A percentile compares a stretch with the other conserved stretches of the same genome.
These are phyloP conservation scores for Dendrostoma leiphaemia DNA, from an alignment of 2,329 filamentous ascomycete species.

Conservation along the genomic window DNA sequence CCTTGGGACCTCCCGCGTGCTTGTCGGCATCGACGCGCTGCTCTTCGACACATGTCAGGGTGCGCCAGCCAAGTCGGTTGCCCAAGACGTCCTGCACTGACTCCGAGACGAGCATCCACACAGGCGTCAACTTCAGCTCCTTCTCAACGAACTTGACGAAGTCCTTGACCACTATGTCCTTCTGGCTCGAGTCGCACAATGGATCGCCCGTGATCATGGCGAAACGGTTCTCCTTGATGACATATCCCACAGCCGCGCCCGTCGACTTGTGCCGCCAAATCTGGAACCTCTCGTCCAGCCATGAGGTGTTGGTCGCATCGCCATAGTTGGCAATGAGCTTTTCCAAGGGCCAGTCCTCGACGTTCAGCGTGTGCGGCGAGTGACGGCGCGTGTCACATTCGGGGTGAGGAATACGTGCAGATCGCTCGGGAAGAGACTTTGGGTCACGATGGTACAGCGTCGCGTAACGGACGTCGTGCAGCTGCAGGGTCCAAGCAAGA, in stretches of 20 bases:
- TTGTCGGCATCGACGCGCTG: constrained; percentile 81
- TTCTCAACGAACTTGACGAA: constrained; percentile 76
- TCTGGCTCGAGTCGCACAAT: constrained; percentile 77
- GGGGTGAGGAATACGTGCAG: constrained; percentile 72
- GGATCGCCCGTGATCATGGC: constrained; percentile 86
- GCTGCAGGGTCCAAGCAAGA: constrained; percentile 78
- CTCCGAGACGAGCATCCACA: constrained; percentile 87
- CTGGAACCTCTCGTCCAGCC: constrained; percentile 84
- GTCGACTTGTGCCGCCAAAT: constrained; percentile 80
- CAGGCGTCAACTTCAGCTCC: constrained; percentile 67
- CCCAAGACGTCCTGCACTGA: constrained; percentile 78
- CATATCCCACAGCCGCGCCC: constrained; percentile 82
- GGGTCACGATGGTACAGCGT: constrained; percentile 87
- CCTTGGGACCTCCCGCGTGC: constrained; percentile 58
- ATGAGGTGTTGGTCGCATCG: constrained; percentile 90
- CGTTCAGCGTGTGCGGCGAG: constrained; percentile 43
- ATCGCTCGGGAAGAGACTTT: constrained; percentile 73
- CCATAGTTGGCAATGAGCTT: constrained; percentile 94
- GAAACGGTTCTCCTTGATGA: constrained; percentile 68
- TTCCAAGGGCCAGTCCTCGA: constrained; percentile 54
- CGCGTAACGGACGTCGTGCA: constrained; percentile 86
- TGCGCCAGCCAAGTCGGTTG: constrained; percentile 80
- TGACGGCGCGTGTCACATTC: constrained; percentile 74
- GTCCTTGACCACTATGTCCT: constrained; percentile 66
- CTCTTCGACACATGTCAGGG: constrained; percentile 83